Evolutionary conservation across 2,329 filamentous ascomycete genomes (phyloP).

Genomic region (Clonostachys solani): DNA sequence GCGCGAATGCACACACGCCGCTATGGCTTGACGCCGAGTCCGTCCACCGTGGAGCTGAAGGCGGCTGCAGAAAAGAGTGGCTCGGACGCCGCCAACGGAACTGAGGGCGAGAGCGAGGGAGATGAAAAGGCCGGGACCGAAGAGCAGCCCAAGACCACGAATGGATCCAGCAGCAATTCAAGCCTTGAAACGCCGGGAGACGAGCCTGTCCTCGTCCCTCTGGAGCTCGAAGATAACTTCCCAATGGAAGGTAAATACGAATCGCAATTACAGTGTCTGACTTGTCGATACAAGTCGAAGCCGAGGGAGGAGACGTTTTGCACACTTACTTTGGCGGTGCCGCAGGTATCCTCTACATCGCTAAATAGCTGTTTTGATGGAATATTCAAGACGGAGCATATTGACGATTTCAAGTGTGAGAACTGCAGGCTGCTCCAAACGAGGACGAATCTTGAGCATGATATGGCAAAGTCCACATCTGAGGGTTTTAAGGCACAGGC

Average conservation of each 20-base stretch:
- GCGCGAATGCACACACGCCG: constrained; percentile 57
- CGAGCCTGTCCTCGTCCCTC: constrained; percentile 8
- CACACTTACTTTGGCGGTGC: constrained; percentile 87
- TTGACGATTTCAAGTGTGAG: constrained; percentile 96
- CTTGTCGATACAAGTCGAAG: constrained; percentile 85
- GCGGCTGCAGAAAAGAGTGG: constrained; percentile 3
- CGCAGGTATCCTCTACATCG: constrained; percentile 74
- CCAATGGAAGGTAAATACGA: constrained; percentile 89
- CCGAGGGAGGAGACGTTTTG: constrained; percentile 83
- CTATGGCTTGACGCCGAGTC: constrained; percentile 11
- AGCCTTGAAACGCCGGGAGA: neutral
- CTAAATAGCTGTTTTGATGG: constrained; percentile 88
- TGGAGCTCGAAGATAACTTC: constrained; percentile 66
- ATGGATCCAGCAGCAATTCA: constrained; percentile 1
- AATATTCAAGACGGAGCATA: constrained; percentile 90
- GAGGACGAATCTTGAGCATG: constrained; percentile 55
- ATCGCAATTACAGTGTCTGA: constrained; percentile 91
- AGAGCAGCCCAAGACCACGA: neutral
- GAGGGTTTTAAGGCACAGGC: constrained; percentile 46
- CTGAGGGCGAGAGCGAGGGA: constrained; percentile 9
- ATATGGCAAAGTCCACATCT: constrained; percentile 51
- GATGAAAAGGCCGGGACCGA: neutral
- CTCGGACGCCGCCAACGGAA: constrained; percentile 6
- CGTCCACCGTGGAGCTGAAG: neutral
- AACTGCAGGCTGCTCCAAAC: constrained; percentile 85